Base-by-base conservation (phyloP, 352 stramenopile genomes). In the Globisporangium splendens region DNA sequence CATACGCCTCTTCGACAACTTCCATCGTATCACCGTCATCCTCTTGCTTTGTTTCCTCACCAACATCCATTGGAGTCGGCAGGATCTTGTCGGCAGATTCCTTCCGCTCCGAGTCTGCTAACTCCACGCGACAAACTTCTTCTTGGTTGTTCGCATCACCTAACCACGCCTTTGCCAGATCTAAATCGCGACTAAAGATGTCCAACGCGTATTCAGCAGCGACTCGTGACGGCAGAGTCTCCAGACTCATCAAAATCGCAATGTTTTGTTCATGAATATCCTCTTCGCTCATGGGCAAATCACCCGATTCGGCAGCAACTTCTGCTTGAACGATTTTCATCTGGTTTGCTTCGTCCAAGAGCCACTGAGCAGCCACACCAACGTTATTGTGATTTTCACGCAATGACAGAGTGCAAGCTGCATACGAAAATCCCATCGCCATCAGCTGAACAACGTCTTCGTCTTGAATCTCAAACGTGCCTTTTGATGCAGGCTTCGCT, bases 401-500 rank as follows among this genome's bases (percentile, higher is more conserved):
- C 38, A 96, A 66, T 10, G 88, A 82, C 22, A 94, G 59, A 35
- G 70, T 62, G 54, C 83, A 94, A 22, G 68, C 86, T 41, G 83
- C 83, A 43, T 95, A 93, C n/a, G 86, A 93, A 43, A 96, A 96
- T 0, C 88, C 88, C 74, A 96, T 87, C 0, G 84, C 80, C 84
- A 95, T 95, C 1, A 96, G 68, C 50, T 96, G 83, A 10, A 96
- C 82, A 6, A 96, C 82, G 33, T 96, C 77, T 60, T 93, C 84
- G 61, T 93, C 86, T 11, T 66, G 68, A 24, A 92, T 72, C 57
- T 83, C 68, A 48, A 72, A 60, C 2, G 56, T 46, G 11, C 61
- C 56, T 17, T 46, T 56, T 39, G 58, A 48, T 6, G 42, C 7
- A 28, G 50, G 12, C 15, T 59, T 63, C 15, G 21, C 41, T 15